Base-by-base conservation (phyloP, 2,329 filamentous ascomycete genomes). In the Rhynchosporium secalis region DNA sequence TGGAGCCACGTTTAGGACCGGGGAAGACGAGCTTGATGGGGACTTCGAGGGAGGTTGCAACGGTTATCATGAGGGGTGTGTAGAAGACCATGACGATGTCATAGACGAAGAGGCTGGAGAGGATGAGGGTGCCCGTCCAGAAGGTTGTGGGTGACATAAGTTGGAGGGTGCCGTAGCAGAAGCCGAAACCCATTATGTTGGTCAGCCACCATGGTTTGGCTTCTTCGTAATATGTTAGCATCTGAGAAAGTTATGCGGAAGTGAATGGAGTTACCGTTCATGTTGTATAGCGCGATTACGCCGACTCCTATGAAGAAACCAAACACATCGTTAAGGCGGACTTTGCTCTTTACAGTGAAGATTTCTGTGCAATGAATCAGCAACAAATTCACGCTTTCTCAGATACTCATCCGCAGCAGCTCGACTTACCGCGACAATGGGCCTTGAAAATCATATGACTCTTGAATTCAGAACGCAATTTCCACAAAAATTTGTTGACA, bases 21-120 rank as follows among this genome's bases (percentile, higher is more conserved):
- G 80, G 75, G 66, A 96, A 96, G 4, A 95, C 83, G 7, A 99
- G 84, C 74, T 97, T 98, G 75, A 97, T 95, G 0, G 94, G 95
- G 0, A 94, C 90, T 68, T 99, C 94, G 31, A 99, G 80, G 46
- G 88, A 89, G 7, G 89, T 96, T 12, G 94, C 95, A 8, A 99
- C 91, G 0, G 89, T 91, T 6, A 93, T 81, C 91, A 95, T 95
- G 73, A 91, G 87, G 0, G 91, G 91, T 0, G 90, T 93, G 73
- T 89, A 95, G 73, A 95, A 95, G 5, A 95, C 91, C 81, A 94
- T 92, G 75, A 95, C 87, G 55, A 99, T 94, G 73, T 99, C 94
- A 72, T 99, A 99, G 72, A 96, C 86, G 78, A 98, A 98, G 0
- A 98, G 80, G 0, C 89, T 91, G 9, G 81, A 78, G 1, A 98